These are phyloP conservation scores for Penicillium sp. DNA, from an alignment of 2,329 filamentous ascomycete genomes.

Conservation along the genomic window DNA sequence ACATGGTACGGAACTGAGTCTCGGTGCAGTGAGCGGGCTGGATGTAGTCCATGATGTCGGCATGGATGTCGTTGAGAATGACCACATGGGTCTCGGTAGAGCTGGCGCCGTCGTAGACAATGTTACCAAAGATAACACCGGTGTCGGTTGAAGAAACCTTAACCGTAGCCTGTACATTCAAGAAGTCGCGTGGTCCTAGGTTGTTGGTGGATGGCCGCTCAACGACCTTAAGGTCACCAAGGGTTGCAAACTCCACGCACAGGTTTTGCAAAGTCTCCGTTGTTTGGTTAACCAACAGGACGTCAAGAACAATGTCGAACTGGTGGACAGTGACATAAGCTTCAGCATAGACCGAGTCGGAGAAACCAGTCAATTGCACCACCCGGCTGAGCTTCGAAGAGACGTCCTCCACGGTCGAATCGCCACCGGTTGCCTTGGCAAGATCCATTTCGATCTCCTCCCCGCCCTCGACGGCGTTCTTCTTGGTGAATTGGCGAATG, in stretches of 20 bases:
- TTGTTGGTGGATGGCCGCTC: conserved; percentile 96
- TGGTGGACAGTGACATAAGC: conserved; percentile 98
- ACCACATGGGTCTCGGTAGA: conserved; percentile 94
- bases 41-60: conserved; percentile 99
- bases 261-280: conserved; percentile 95
- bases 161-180: conserved; percentile 97
- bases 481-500: conserved; percentile 90
- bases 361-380: conserved; percentile 96
- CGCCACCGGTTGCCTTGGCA: conserved; percentile 90
- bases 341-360: conserved; percentile 96
- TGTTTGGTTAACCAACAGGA: conserved; percentile 95
- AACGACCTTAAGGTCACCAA: conserved; percentile 96
- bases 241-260: conserved; percentile 95
- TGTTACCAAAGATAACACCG: conserved; percentile 97
- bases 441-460: conserved; percentile 88
- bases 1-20: conserved; percentile 99
- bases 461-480: conserved; percentile 74
- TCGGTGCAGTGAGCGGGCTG: conserved; percentile 95
- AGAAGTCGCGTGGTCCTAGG: conserved; percentile 89
- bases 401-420: conserved; percentile 77
- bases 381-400: conserved; percentile 93
- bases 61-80: conserved; percentile 95
- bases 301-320: conserved; percentile 96
- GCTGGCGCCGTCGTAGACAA: conserved; percentile 92
- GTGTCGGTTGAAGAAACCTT: conserved; percentile 98